Evolutionary conservation across 2,329 filamentous ascomycete genomes (phyloP).

Genomic region (Sarocladiaceae sp.): DNA sequence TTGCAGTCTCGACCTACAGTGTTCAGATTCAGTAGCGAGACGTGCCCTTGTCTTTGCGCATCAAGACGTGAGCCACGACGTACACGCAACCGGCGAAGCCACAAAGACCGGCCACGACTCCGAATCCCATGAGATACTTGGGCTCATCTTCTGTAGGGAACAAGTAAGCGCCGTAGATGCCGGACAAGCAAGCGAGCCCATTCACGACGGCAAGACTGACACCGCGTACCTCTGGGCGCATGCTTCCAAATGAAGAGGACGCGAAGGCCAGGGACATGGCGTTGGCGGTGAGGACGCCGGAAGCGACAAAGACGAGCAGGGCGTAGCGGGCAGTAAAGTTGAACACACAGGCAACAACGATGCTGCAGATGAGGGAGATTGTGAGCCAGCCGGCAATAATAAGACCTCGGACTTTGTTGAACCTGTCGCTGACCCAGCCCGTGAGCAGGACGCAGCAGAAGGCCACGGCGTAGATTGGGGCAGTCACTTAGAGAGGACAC

Average conservation of each 20-base stretch:
- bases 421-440: conserved; percentile 40
- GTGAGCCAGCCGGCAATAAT: conserved; percentile 42
- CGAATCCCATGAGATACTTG: conserved; percentile 37
- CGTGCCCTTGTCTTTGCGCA: conserved; percentile 2
- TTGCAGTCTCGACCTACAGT: no score
- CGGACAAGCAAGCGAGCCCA: conserved; percentile 42
- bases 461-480: conserved; percentile 47
- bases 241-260: conserved; percentile 42
- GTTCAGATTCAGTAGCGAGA: no score
- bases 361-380: conserved; percentile 27
- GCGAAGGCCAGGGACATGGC: conserved; percentile 44
- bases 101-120: conserved; percentile 18
- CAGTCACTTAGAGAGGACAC: conserved; percentile 27
- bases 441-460: conserved; percentile 42
- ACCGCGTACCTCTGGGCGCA: conserved; percentile 34
- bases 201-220: conserved; percentile 46
- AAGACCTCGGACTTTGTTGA: conserved; percentile 37
- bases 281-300: conserved; percentile 48
- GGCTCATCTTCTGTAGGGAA: conserved; percentile 39
- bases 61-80: conserved; percentile 10
- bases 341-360: conserved; percentile 38
- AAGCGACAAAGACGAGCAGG: conserved; percentile 49
- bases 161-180: conserved; percentile 45
- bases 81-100: conserved; percentile 10
- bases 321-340: conserved; percentile 46